Percentiles rank a stretch among this genome's conserved stretches.
Conservation (phyloP, 2,329 filamentous ascomycete genomes). For the Lizonia empirigonia region DNA sequence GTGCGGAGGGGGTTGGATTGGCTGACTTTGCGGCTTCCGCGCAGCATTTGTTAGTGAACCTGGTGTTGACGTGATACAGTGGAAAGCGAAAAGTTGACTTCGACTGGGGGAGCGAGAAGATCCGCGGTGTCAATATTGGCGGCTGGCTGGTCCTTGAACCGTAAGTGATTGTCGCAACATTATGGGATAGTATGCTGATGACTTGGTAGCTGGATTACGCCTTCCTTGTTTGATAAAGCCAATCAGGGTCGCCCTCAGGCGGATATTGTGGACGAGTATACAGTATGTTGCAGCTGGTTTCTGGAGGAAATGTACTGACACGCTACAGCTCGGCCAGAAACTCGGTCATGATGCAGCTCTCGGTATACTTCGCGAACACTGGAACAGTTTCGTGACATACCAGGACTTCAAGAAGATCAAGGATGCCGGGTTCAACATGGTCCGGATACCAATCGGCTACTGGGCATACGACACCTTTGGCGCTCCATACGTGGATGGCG, state of each 20-base stretch:
- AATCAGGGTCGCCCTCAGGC: slow-evolving; percentile 31
- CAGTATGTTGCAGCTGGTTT: slow-evolving; percentile 20
- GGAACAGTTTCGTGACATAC: slow-evolving; percentile 57
- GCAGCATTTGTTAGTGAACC: too few relatives aligned
- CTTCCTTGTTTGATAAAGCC: slow-evolving; percentile 57
- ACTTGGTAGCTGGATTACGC: slow-evolving; percentile 58
- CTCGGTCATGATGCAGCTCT: slow-evolving; percentile 55
- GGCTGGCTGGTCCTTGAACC: slow-evolving; percentile 58
- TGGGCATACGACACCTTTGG: slow-evolving; percentile 62
- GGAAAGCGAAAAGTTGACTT: slow-evolving; percentile 50
- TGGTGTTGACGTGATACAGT: slow-evolving; percentile 26
- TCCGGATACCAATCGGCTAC: slow-evolving; percentile 64
- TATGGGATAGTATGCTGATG: not conserved
- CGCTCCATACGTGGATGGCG: slow-evolving; percentile 59
- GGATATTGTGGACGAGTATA: slow-evolving; percentile 58
- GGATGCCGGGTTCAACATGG: slow-evolving; percentile 62
- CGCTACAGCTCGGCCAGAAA: slow-evolving; percentile 48
- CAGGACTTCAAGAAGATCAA: slow-evolving; percentile 63
- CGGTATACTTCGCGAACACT: slow-evolving; percentile 56
- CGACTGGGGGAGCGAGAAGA: slow-evolving; percentile 56
- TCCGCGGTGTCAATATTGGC: slow-evolving; percentile 59
- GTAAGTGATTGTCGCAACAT: slow-evolving; percentile 28
- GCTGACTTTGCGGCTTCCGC: not conserved
- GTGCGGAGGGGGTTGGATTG: too few relatives aligned
- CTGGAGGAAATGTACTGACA: not conserved